Percentiles rank a stretch among this genome's conserved stretches.
phyloP scores from a whole-genome alignment of 2,329 filamentous ascomycete species.

The Cladophialophora yegresii region DNA sequence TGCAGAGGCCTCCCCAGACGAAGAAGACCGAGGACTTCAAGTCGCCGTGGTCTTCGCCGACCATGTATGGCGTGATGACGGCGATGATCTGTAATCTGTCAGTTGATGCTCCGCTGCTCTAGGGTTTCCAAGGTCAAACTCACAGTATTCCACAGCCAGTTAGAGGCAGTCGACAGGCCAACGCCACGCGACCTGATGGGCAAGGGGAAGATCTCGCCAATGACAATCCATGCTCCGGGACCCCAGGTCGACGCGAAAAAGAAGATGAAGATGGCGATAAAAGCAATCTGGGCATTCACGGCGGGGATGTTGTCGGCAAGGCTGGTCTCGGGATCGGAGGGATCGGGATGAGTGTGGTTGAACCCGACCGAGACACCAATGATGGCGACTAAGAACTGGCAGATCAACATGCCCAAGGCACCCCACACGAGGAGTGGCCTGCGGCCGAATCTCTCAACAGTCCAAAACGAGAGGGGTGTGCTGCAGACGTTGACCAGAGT shows the following conservation, averaged over 20 bases:
- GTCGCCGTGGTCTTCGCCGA: conserved; percentile 60
- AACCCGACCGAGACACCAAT: conserved; percentile 51
- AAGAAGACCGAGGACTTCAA: conserved; percentile 74
- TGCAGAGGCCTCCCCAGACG: conserved; percentile 76
- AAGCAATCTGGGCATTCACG: conserved; percentile 71
- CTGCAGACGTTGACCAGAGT: conserved; percentile 85
- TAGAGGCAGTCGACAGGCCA: conserved; percentile 80
- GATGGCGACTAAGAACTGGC: conserved; percentile 78
- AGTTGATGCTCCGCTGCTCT: neutral
- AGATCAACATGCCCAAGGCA: conserved; percentile 78
- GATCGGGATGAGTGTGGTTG: conserved; percentile 44
- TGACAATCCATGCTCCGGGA: conserved; percentile 69
- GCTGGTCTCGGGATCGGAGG: conserved; percentile 61
- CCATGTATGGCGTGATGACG: conserved; percentile 74
- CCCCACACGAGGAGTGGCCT: conserved; percentile 77
- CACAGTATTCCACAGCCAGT: conserved; percentile 87
- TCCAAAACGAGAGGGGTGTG: conserved; percentile 84
- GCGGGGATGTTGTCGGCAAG: conserved; percentile 52
- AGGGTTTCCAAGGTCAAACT: conserved; percentile 61
- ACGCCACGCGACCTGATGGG: conserved; percentile 87
- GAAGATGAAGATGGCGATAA: conserved; percentile 92
- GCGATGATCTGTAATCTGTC: conserved; percentile 53
- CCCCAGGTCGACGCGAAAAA: conserved; percentile 91
- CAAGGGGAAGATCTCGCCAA: conserved; percentile 87
- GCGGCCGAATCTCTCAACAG: conserved; percentile 78